Evolutionary conservation across 306 rosid genomes (phyloP), one percentile per base, ranked within the genome.

Genomic region (Prunus mira): DNA sequence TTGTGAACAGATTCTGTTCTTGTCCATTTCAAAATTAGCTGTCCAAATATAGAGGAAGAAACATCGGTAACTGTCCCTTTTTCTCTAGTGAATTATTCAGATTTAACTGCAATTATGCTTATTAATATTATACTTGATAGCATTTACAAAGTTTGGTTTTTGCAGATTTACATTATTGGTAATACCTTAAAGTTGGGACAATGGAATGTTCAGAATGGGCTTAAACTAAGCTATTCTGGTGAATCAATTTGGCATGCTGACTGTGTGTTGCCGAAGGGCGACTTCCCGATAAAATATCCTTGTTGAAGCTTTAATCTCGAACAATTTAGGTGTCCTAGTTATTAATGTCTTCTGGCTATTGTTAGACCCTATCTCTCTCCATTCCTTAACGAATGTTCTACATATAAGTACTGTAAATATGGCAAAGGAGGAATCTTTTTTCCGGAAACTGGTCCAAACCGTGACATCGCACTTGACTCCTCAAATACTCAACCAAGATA

Each of bases 271-370:
- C 91, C 69, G 8, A 87, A 76, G 85, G 79, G 84, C 6, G 93
- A 95, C 64, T 87, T 90, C 78, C 97, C 97, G 12, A 73, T 95
- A 71, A 84, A 68, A 95, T 95, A 95, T 95, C 98, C 97, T 82
- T 82, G 73, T 67, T 69, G 73, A 41, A 51, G 66, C 46, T 71
- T 81, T 72, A 67, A 69, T 81, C 73, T 70, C 51, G 12, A 60
- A 49, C 51, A 50, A 57, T 78, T 68, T 61, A 65, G 46, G 27
- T 65, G 28, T 20, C 15, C 46, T 52, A 20, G 57, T 47, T 50
- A 63, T n/a, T 57, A 66, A 65, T 78, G 47, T 38, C 58, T 70
- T 66, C 30, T 34, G 56, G 19, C 9, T 49, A 58, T 45, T 22
- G 60, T 77, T 69, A 17, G 5, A 30, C 71, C 9, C 51, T 55